Evolutionary conservation across 257 asterid genomes (phyloP), one percentile per base, ranked within the genome.

Genomic region (Ophiorrhiza pumila): DNA sequence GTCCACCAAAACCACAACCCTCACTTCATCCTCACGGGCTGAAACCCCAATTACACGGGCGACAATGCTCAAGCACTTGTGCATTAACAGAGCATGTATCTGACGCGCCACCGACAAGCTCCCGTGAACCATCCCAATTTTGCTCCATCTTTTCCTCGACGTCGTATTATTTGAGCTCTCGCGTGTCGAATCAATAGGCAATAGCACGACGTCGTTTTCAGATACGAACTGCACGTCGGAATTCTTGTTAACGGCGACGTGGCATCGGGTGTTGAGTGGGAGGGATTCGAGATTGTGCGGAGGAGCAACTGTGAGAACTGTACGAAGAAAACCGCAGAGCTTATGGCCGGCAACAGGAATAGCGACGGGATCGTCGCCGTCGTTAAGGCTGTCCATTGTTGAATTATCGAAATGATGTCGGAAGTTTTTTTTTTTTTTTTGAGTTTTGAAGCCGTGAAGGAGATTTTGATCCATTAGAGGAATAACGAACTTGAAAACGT

Each of bases 1-100:
- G 80, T 94, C 96, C 80, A 94, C 92, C 32, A 88, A 65, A 67
- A 94, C 88, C 75, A 86, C 85, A 72, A 73, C 95, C 87, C 98
- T 84, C 45, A 65, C 69, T 73, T 85, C 88, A 76, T 76, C 63
- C 4, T 65, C 84, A 3, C 81, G 68, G 15, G n/a, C 45, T 31
- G 80, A 80, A 47, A 78, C 35, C 73, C 62, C 77, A 72, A 84
- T 76, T 12, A 91, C 74, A 23, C 93, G 80, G 46, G 97, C 88
- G 74, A 73, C 78, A 74, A 88, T 77, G 27, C 62, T 73, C 85
- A 94, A 34, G 79, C 98, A 94, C 22, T 87, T 89, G 63, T 78
- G 82, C 71, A 57, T 67, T 8, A 82, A 79, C 65, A 94, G 93
- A 45, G 83, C 87, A 35, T 84, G 89, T 75, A 91, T 76, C 78